These are phyloP conservation scores for Trametes meyenii DNA, from an alignment of 768 basidiomycete genomes.

Conservation along the genomic window DNA sequence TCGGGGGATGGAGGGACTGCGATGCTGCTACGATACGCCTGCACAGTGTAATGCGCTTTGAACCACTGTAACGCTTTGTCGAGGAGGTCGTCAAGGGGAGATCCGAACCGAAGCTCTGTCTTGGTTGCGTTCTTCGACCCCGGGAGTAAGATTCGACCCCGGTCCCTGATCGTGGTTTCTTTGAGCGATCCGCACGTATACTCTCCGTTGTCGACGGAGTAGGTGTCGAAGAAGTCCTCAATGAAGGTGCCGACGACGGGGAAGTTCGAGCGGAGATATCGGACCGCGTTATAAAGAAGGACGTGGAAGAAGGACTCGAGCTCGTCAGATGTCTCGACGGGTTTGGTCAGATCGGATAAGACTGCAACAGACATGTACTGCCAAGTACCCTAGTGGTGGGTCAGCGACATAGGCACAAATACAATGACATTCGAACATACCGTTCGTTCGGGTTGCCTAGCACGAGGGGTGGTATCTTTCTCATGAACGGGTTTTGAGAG, in stretches of 20 bases:
- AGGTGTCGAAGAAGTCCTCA: slow-evolving; percentile 8
- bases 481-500: not conserved
- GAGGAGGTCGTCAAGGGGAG: not conserved
- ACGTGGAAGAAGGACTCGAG: slow-evolving; percentile 24
- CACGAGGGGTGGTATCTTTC: no score
- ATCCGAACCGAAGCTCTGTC: not conserved
- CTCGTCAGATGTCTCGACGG: slow-evolving; percentile 18
- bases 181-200: slow-evolving; percentile 4
- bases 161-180: not conserved
- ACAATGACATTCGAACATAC: not conserved
- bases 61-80: not conserved
- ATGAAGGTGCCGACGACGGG: not conserved
- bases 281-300: slow-evolving; percentile 10
- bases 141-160: not conserved
- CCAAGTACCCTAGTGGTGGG: slow-evolving; percentile 29
- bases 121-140: no score
- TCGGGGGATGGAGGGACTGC: no score
- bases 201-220: not conserved
- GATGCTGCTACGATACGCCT: no score
- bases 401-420: not conserved
- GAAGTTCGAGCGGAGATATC: slow-evolving; percentile 12
- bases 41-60: slow-evolving; percentile 5
- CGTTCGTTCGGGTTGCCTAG: slow-evolving; percentile 4
- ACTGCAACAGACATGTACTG: slow-evolving; percentile 19
- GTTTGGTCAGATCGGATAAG: not conserved